These are phyloP conservation scores for Candida maltosa DNA, from an alignment of 805 yeast genomes.

Conservation along the genomic window DNA sequence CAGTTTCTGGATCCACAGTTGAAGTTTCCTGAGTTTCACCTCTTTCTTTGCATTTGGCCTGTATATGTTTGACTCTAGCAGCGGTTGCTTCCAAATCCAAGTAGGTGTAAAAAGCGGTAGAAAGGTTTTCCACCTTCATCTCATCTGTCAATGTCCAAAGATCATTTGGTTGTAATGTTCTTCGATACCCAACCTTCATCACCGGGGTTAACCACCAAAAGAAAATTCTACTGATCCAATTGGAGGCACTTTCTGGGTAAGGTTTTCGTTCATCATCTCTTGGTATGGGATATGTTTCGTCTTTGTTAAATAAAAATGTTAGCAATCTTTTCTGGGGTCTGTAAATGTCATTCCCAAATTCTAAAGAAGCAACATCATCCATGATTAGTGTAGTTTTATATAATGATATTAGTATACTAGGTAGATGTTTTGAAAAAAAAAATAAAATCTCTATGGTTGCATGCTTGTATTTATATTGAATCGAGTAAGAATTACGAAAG, in stretches of 20 bases:
- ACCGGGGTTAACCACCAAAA: slow-evolving; percentile 67
- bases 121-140: slow-evolving; percentile 25
- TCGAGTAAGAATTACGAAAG: neutral
- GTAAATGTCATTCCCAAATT: slow-evolving; percentile 7
- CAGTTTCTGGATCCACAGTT: slow-evolving; percentile 15
- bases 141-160: slow-evolving; percentile 35
- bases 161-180: slow-evolving; percentile 62
- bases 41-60: slow-evolving; percentile 19
- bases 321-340: slow-evolving; percentile 43
- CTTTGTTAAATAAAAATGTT: slow-evolving; percentile 45
- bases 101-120: slow-evolving; percentile 9
- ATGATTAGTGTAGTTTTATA: neutral
- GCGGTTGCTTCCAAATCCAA: slow-evolving; percentile 13
- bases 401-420: no score
- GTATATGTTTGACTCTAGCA: slow-evolving; percentile 11
- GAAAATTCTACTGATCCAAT: slow-evolving; percentile 36
- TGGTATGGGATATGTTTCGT: slow-evolving; percentile 47
- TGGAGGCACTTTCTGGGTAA: slow-evolving; percentile 38
- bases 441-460: no score
- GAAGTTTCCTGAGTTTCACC: slow-evolving; percentile 14
- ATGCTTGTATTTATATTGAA: neutral
- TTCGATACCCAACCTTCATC: slow-evolving; percentile 59
- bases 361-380: slow-evolving; percentile 6
- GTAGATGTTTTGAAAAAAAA: no score
- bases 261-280: slow-evolving; percentile 42